Evolutionary conservation across 2,329 filamentous ascomycete genomes (phyloP), one percentile per base, ranked within the genome.

Genomic region (Alternaria longipes): DNA sequence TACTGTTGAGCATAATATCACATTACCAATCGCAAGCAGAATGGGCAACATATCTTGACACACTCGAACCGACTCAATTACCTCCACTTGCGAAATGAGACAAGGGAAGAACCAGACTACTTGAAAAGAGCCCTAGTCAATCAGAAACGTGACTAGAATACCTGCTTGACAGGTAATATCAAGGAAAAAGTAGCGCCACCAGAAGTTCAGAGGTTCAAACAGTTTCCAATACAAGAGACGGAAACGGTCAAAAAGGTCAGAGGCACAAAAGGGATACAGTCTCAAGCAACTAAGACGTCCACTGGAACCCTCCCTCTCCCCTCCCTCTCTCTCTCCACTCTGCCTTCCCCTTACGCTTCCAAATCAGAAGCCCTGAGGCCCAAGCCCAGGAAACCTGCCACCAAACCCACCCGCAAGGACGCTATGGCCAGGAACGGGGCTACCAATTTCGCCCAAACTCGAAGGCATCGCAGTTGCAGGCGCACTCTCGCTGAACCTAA

Each of bases 401-500:
- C 75, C 73, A 63, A 75, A 74, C 0, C 69, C 72, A n/a, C 69
- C 68, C 45, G 71, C 74, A 18, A 80, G 77, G 6, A 81, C 72
- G 38, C 79, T 80, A 67, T 82, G 81, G 22, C 74, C 71, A 1
- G 81, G 81, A 47, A 83, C 69, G 12, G 82, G 82, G 62, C 81
- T 83, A 30, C 82, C 82, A 68, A 84, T 84, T 73, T 83, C 82
- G 44, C 82, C 82, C 30, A 83, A 65, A 5, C 34, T n/a, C 0
- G 77, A 72, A 5, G 69, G 63, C 9, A 72, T 62, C 3, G 71
- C 72, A 30, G 26, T 32, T 4, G 14, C 18, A 4, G 68, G 67
- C n/a, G 62, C 69, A 40, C 69, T 59, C 28, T 79, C 77, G 51
- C 81, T 79, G 66, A 81, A 83, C 64, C 80, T 83, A 66, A 84